A percentile compares a stretch with the other conserved stretches of the same genome.
phyloP scores from a whole-genome alignment of 1,284 basidiomycete genomes.

The Heterobasidion annosum region DNA sequence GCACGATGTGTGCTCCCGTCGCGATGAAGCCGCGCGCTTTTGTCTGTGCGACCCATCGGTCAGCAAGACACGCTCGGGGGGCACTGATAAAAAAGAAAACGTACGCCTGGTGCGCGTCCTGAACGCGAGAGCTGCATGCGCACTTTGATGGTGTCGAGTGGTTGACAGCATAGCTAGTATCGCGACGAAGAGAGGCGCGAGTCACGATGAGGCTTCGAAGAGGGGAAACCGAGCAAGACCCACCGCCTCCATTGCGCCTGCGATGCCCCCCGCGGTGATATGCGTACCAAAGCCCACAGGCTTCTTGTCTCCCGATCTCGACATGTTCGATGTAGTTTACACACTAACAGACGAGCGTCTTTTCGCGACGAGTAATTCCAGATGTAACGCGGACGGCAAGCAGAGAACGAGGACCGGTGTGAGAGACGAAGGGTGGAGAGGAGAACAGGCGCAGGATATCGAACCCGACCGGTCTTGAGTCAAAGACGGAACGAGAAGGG shows the following conservation, averaged over 20 bases:
- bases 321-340: slow-evolving; percentile 29
- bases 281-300: slow-evolving; percentile 82
- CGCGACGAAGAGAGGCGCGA: background rate
- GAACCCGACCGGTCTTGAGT: no score
- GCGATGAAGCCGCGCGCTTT: slow-evolving; percentile 92
- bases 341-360: no score
- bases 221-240: slow-evolving; percentile 21
- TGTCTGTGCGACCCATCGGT: slow-evolving; percentile 39
- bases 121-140: slow-evolving; percentile 94
- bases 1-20: slow-evolving; percentile 85
- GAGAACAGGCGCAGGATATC: no score
- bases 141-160: slow-evolving; percentile 96
- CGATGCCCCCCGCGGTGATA: slow-evolving; percentile 85
- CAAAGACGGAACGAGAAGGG: no score
- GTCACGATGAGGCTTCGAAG: background rate
- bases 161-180: slow-evolving; percentile 63
- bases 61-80: background rate
- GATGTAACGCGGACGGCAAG: no score
- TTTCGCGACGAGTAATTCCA: no score
- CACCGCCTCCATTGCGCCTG: slow-evolving; percentile 87
- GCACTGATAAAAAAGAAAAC: slow-evolving; percentile 21
- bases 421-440: no score
- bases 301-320: slow-evolving; percentile 53
- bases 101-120: slow-evolving; percentile 69
- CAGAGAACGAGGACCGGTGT: no score